phyloP scores from a whole-genome alignment of 257 asterid genomes.

The Solanum verrucosum region DNA sequence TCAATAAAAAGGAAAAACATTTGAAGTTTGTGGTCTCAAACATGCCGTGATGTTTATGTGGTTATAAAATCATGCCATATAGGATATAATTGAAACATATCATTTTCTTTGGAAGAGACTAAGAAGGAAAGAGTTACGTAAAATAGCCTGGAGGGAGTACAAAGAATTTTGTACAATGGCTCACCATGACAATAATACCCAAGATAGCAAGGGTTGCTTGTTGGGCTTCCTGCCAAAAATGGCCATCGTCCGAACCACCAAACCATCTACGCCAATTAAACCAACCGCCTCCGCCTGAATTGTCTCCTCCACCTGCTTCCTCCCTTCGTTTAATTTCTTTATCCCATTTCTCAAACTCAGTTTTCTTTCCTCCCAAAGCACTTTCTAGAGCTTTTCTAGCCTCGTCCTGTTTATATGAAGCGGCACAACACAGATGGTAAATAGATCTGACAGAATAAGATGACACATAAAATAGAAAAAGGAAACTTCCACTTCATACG shows the following conservation, averaged over 20 bases:
- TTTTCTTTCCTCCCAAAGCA: slow-evolving; percentile 82
- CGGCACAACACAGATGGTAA: background rate
- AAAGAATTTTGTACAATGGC: background rate
- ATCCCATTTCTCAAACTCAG: slow-evolving; percentile 84
- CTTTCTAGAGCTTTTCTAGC: slow-evolving; percentile 88
- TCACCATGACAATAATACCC: slow-evolving; percentile 62
- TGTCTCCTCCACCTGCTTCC: slow-evolving; percentile 75
- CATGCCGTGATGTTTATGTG: background rate
- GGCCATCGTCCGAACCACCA: slow-evolving; percentile 72
- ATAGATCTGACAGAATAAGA: background rate
- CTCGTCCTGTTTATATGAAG: slow-evolving; percentile 50
- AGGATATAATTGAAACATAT: background rate
- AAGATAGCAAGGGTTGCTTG: slow-evolving; percentile 68
- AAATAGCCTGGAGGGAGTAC: background rate
- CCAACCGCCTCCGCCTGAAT: slow-evolving; percentile 85
- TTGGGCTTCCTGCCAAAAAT: slow-evolving; percentile 89
- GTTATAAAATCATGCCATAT: background rate
- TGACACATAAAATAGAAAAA: background rate
- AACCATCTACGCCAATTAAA: slow-evolving; percentile 60
- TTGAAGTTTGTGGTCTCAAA: background rate
- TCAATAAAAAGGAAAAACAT: background rate
- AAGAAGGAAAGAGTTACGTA: background rate
- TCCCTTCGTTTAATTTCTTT: slow-evolving; percentile 79
- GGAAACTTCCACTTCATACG: background rate
- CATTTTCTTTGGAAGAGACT: background rate